A percentile compares a stretch with the other conserved stretches of the same genome.
Evolutionary conservation across 257 asterid genomes (phyloP).

Genomic region (Echium plantagineum): DNA sequence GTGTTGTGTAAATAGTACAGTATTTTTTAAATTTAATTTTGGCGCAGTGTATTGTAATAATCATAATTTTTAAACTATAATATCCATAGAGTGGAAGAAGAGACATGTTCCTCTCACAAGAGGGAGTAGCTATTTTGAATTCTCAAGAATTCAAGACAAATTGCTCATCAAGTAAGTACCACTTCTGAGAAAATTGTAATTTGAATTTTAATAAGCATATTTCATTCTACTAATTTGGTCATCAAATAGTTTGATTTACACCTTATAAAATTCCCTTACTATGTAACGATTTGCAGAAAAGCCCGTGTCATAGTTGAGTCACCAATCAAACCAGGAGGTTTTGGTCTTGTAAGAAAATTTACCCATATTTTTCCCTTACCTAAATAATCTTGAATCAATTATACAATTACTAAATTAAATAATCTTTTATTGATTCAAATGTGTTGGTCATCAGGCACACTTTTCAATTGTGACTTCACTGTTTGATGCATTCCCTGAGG

Average conservation of each 20-base stretch:
- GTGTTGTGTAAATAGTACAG: too few relatives aligned
- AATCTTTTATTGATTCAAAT: not conserved
- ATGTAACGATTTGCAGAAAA: slow-evolving; percentile 38
- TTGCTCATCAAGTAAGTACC: slow-evolving; percentile 44
- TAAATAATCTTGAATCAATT: too few relatives aligned
- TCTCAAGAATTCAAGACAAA: slow-evolving; percentile 31
- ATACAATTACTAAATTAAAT: not conserved
- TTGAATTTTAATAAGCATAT: not conserved
- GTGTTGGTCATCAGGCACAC: slow-evolving; percentile 26
- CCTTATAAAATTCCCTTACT: not conserved
- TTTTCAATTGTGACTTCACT: slow-evolving; percentile 42
- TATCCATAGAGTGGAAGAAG: slow-evolving; percentile 56
- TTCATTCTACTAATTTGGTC: not conserved
- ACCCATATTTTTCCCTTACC: too few relatives aligned
- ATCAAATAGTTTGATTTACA: not conserved
- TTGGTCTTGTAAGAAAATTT: slow-evolving; percentile 41
- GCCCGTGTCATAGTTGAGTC: slow-evolving; percentile 52
- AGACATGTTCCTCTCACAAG: slow-evolving; percentile 61
- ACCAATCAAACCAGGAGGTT: slow-evolving; percentile 60
- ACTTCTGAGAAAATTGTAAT: too few relatives aligned
- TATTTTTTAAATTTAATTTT: too few relatives aligned
- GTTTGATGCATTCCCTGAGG: slow-evolving; percentile 64
- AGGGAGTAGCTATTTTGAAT: slow-evolving; percentile 60
- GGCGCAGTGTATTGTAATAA: too few relatives aligned
- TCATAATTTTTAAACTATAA: slow-evolving; percentile 1